These are phyloP conservation scores for Trichoderma parareesei DNA, from an alignment of 495 filamentous ascomycete genomes.

Conservation along the genomic window DNA sequence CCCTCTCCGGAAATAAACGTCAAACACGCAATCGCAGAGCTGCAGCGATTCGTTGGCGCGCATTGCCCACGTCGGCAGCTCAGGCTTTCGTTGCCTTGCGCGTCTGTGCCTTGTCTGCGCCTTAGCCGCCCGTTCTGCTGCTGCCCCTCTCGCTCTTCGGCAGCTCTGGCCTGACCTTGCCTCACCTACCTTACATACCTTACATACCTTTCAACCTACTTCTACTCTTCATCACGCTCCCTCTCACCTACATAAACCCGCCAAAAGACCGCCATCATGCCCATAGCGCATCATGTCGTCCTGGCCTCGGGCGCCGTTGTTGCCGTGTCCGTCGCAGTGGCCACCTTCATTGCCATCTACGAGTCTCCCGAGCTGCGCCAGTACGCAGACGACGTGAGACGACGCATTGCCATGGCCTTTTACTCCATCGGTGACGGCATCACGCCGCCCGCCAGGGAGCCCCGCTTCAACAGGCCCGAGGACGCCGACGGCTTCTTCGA, in stretches of 20 bases:
- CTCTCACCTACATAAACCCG: background rate
- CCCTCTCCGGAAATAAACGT: background rate
- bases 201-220: background rate
- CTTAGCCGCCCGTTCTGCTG: constrained; percentile 2
- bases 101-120: background rate
- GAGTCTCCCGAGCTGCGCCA: constrained; percentile 73
- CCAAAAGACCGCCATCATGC: constrained; percentile 20
- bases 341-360: constrained; percentile 78
- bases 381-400: constrained; percentile 66
- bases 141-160: background rate
- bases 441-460: constrained; percentile 42
- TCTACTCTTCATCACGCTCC: too few species aligned
- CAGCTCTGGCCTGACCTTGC: too few species aligned
- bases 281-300: constrained; percentile 40
- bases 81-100: background rate
- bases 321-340: constrained; percentile 64
- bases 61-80: constrained; percentile 2
- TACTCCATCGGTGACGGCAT: constrained; percentile 72
- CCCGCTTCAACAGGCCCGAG: constrained; percentile 49
- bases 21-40: background rate
- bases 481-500: constrained; percentile 49
- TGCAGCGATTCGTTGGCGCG: background rate
- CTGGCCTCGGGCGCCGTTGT: constrained; percentile 63
- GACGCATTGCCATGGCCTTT: constrained; percentile 69
- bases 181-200: background rate